Base-by-base conservation (phyloP, 1,284 basidiomycete species). In the Fomitiporia mediterranea region DNA sequence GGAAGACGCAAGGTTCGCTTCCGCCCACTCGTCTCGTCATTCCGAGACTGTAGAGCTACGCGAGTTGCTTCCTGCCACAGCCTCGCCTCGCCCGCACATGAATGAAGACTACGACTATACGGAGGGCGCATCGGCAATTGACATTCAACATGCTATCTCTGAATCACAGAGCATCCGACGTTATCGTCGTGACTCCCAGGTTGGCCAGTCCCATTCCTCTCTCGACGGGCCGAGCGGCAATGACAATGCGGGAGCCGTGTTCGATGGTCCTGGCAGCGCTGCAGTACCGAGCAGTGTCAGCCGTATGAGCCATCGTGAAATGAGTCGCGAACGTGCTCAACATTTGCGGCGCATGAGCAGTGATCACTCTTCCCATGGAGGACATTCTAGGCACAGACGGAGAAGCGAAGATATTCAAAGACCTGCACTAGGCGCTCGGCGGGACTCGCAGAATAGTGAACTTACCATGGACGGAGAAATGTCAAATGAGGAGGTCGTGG, bases 231-330 rank as follows among this genome's bases (percentile, higher is more conserved):
- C 60, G 13, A 54, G 56, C 37, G 44, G 23, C 25, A 8, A 28
- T 28, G 57, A 44, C 51, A 37, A 40, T 25, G 79, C 78, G 53
- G 82, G 83, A 32, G 72, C 83, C 19, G 82, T 89, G 74, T 91
- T 90, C 65, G 84, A 86, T 63, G 89, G 89, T 0, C 89, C 89
- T 1, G 81, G 82, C 1, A 83, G 87, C 65, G 72, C 72, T 32
- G 81, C 78, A 27, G 82, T 88, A 60, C 89, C 89, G 0, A 88
- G 83, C 66, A 88, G 87, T 63, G 79, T 84, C 7, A 89, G 89
- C 6, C 77, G 84, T 55, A 91, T 91, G 89, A 81, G 84, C 17
- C 74, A 83, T 53, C 70, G 80, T 35, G 82, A 82, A 52, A 58
- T 61, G 53, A 63, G 62, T 74, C 73, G 43, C 56, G 66, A 64